These are phyloP conservation scores for Inonotus hispidus DNA, from an alignment of 1,284 basidiomycete genomes.

Conservation along the genomic window DNA sequence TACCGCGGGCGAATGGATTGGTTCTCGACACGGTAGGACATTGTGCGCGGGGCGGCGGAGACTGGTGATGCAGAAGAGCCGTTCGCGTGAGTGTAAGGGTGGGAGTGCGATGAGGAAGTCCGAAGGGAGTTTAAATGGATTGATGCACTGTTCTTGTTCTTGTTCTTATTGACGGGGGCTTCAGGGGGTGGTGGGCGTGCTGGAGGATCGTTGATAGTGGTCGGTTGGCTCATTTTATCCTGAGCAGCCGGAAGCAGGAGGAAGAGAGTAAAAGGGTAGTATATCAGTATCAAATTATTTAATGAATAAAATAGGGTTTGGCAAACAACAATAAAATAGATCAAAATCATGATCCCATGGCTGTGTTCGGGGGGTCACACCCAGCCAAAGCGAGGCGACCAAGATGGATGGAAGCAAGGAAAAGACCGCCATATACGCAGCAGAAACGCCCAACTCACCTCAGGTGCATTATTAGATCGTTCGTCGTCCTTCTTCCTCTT, in stretches of 20 bases:
- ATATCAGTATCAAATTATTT: background rate
- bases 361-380: conserved; percentile 1
- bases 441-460: conserved; percentile 3
- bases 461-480: background rate
- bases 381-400: background rate
- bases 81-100: conserved; percentile 6
- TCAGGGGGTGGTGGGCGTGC: conserved; percentile 4
- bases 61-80: conserved; percentile 5
- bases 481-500: background rate
- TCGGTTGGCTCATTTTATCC: conserved; percentile 7
- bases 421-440: background rate
- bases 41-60: conserved; percentile 23
- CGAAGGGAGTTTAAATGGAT: background rate
- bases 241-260: background rate
- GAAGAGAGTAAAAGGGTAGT: background rate
- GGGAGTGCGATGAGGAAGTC: background rate
- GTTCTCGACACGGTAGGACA: conserved; percentile 44
- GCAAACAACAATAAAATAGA: background rate
- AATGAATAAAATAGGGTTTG: background rate
- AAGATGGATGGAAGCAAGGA: background rate
- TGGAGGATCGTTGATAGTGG: conserved; percentile 5
- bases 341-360: conserved; percentile 1
- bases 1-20: conserved; percentile 17
- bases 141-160: background rate
- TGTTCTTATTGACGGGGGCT: conserved; percentile 1